These are phyloP conservation scores for Fistulifera solaris DNA, from an alignment of 108 stramenopile genomes.

Conservation along the genomic window DNA sequence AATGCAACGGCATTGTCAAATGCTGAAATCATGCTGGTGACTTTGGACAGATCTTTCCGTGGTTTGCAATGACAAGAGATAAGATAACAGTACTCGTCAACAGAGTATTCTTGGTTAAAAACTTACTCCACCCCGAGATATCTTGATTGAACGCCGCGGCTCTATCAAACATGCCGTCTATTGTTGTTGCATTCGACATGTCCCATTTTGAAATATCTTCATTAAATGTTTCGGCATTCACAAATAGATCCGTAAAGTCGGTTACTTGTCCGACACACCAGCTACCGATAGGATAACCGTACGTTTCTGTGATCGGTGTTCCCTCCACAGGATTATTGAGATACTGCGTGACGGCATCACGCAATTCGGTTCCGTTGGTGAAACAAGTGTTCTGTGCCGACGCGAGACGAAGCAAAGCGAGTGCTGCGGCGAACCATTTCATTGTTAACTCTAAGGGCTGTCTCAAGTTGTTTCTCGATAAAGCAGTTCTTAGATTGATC, in stretches of 20 bases:
- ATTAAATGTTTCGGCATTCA: not conserved
- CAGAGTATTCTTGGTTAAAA: too few relatives aligned
- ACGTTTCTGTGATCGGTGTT: not conserved
- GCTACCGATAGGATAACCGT: conserved; percentile 15
- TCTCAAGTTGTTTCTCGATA: too few relatives aligned
- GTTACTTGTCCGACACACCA: conserved; percentile 15
- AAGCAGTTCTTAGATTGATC: too few relatives aligned
- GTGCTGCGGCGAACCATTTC: too few relatives aligned
- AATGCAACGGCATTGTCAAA: conserved; percentile 8
- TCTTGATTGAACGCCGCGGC: conserved; percentile 13
- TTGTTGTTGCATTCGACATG: conserved; percentile 3
- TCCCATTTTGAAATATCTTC: conserved; percentile 8
- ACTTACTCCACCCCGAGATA: conserved; percentile 1
- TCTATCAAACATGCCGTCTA: conserved; percentile 8
- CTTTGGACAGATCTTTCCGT: not conserved
- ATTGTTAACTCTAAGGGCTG: too few relatives aligned
- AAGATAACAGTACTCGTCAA: too few relatives aligned
- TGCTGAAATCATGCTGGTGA: not conserved
- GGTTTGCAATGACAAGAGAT: too few relatives aligned
- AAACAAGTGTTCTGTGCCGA: conserved; percentile 5
- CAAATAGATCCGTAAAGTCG: conserved; percentile 13
- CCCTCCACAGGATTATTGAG: not conserved
- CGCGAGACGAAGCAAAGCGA: too few relatives aligned
- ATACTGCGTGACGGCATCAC: conserved; percentile 6
- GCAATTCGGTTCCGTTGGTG: conserved; percentile 1